These are phyloP conservation scores for Xylaria castorea DNA, from an alignment of 495 filamentous ascomycete species.

Conservation along the genomic window DNA sequence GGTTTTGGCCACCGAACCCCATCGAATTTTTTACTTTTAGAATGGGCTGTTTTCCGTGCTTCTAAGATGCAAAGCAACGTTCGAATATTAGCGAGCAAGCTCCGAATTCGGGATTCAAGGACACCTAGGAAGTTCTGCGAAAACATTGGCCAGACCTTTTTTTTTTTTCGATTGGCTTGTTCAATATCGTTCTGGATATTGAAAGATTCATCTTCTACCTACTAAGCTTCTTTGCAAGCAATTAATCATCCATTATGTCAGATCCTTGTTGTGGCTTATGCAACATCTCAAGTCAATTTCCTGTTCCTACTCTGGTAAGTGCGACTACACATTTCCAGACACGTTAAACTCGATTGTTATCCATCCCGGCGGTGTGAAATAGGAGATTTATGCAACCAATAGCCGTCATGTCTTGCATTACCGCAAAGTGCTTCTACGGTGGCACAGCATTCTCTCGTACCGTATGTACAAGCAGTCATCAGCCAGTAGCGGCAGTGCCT, in stretches of 20 bases:
- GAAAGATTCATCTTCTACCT: background rate
- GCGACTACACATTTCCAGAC: background rate
- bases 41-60: constrained; percentile 10
- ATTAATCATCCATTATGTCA: background rate
- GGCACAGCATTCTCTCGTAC: constrained; percentile 12
- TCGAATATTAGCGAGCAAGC: background rate
- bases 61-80: constrained; percentile 17
- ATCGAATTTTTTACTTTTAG: background rate
- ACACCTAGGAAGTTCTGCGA: background rate
- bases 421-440: constrained; percentile 4
- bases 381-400: constrained; percentile 14
- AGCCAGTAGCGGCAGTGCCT: constrained; percentile 10
- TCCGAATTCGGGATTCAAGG: background rate
- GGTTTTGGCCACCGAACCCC: constrained; percentile 14
- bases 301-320: background rate
- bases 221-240: background rate
- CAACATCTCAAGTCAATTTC: background rate
- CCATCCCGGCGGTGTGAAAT: constrained; percentile 5
- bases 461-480: background rate
- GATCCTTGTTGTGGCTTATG: background rate
- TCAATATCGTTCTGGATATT: background rate
- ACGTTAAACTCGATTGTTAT: background rate
- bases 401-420: constrained; percentile 3
- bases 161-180: background rate
- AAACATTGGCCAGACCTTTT: background rate